Evolutionary conservation across 441 rosid species (phyloP), one percentile per base, ranked within the genome.

Genomic region (Croton setiger): DNA sequence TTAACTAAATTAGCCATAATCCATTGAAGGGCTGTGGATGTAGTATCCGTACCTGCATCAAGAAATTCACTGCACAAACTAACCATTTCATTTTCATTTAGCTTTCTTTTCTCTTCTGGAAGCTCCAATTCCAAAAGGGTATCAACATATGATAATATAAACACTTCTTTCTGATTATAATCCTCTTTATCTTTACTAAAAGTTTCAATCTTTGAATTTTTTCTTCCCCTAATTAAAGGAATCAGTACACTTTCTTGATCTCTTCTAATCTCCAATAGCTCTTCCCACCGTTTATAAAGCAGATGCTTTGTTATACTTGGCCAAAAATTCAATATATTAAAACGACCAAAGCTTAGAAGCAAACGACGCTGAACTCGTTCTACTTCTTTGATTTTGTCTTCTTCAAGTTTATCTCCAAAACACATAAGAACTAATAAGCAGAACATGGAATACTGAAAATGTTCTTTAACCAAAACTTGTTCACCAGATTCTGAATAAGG

Each of bases 321-420:
- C 66, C 60, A 52, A 39, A 73, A 53, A 33, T 73, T 73, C 20
- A 76, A 55, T 33, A 72, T 7, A 13, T n/a, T 39, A 57, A 64
- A 72, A 20, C 72, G 54, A 23, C 1, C 5, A 4, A 58, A 20
- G 18, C 45, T 20, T 48, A 77, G 43, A 3, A 77, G 73, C 39
- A 60, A 8, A 11, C 20, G 18, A 8, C 72, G 53, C 45, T 72
- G 74, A 27, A 54, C 74, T 5, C 9, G 6, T 41, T 72, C 67
- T 0, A 78, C 62, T 44, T 75, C 67, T 63, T 14, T 58, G 12
- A 78, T 72, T 64, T 68, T 39, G 18, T 54, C 20, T 65, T 78
- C 82, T n/a, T 69, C 82, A 23, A 78, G 76, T 61, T 73, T 72
- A 45, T 78, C 82, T 3, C 82, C 82, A 10, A 75, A 78, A 45